phyloP scores from a whole-genome alignment of 768 basidiomycete genomes.

The Albatrellus ellisii region DNA sequence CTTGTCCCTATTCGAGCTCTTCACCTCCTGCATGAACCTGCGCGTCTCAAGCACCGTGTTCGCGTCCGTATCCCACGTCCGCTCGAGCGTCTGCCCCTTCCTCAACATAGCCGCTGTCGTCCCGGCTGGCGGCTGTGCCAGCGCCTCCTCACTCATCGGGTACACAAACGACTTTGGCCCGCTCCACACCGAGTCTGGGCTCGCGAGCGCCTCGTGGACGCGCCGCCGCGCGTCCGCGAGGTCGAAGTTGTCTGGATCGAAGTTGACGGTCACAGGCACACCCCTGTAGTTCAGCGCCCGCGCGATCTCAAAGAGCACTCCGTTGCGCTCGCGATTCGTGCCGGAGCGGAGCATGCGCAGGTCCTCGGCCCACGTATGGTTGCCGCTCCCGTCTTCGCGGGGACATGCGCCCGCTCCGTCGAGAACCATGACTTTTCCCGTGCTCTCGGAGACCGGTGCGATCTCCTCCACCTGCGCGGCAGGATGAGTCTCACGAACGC shows the following conservation, averaged over 20 bases:
- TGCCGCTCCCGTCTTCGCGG: slow-evolving; percentile 4
- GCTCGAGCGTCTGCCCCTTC: slow-evolving; percentile 1
- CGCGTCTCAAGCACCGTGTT: background rate
- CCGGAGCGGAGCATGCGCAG: background rate
- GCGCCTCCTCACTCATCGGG: background rate
- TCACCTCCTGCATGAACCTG: slow-evolving; percentile 4
- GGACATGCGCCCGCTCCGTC: slow-evolving; percentile 5
- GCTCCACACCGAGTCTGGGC: slow-evolving; percentile 3
- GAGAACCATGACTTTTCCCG: slow-evolving; percentile 1
- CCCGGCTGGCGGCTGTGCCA: background rate
- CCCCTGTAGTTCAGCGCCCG: slow-evolving; percentile 2
- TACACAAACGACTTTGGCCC: slow-evolving; percentile 3
- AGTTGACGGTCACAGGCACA: background rate
- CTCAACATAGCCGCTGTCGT: background rate
- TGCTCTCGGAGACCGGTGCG: slow-evolving; percentile 1
- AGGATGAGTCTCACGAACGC: background rate
- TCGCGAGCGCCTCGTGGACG: slow-evolving; percentile 2
- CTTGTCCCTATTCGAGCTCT: slow-evolving; percentile 1
- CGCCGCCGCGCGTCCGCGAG: slow-evolving; percentile 2
- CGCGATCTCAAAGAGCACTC: background rate
- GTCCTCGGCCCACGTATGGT: slow-evolving; percentile 3
- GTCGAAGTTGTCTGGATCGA: slow-evolving; percentile 6
- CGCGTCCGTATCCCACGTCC: slow-evolving; percentile 1
- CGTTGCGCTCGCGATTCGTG: background rate
- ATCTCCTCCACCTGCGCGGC: background rate